Percentiles rank a stretch among this genome's conserved stretches.
Evolutionary conservation across 257 asterid genomes (phyloP).

Genomic region (Paraleonurus japonicus): DNA sequence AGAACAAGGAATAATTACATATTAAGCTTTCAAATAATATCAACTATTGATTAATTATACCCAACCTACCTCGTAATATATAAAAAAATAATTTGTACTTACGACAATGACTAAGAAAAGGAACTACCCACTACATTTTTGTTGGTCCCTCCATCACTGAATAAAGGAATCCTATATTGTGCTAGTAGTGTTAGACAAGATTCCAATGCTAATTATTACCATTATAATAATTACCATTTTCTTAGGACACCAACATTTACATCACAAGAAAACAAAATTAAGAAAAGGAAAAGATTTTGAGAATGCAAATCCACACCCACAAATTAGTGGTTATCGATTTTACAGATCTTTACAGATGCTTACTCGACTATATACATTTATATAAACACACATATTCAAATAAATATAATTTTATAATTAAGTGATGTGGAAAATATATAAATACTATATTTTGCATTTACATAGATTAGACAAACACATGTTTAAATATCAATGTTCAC

Average conservation of each 20-base stretch:
- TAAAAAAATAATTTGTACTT: not conserved
- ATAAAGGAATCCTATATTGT: slow-evolving; percentile 23
- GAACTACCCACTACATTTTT: slow-evolving; percentile 20
- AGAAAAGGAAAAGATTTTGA: slow-evolving; percentile 13
- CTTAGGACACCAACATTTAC: slow-evolving; percentile 17
- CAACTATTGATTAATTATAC: not conserved
- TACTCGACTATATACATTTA: not conserved
- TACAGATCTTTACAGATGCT: not conserved
- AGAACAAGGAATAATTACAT: not conserved
- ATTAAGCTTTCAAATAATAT: not conserved
- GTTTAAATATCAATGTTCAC: not conserved
- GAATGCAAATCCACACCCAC: slow-evolving; percentile 35
- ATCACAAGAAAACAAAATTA: slow-evolving; percentile 6
- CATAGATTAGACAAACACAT: not conserved
- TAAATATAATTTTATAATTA: no score
- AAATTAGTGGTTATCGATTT: slow-evolving; percentile 26
- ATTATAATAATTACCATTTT: slow-evolving; percentile 22
- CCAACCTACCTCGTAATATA: slow-evolving; percentile 7
- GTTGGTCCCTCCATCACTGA: slow-evolving; percentile 38
- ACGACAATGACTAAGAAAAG: slow-evolving; percentile 15
- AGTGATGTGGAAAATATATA: not conserved
- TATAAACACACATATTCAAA: no score
- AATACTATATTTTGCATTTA: not conserved
- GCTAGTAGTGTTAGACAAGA: slow-evolving; percentile 24
- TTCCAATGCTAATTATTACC: slow-evolving; percentile 27